These are phyloP conservation scores for Pseudonectria foliicola DNA, from an alignment of 2,329 filamentous ascomycete genomes.

Conservation along the genomic window DNA sequence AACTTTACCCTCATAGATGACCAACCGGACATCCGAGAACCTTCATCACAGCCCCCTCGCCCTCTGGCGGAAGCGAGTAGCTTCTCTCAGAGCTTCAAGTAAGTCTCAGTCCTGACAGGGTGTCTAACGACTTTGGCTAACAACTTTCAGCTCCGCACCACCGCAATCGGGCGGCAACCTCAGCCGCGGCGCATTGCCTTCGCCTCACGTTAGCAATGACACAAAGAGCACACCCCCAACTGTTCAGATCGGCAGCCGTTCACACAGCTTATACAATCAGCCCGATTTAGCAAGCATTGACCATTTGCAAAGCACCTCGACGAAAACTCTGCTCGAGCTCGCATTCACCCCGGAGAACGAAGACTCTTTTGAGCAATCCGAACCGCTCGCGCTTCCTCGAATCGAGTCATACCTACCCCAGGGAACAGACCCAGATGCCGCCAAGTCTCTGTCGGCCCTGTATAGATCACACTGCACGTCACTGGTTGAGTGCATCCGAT, in stretches of 20 bases:
- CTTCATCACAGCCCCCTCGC: conserved; percentile 38
- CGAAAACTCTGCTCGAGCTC: conserved; percentile 52
- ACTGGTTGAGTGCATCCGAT: conserved; percentile 89
- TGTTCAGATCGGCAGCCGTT: conserved; percentile 13
- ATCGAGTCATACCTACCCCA: conserved; percentile 75
- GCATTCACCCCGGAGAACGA: conserved; percentile 55
- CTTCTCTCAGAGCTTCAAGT: conserved; percentile 46
- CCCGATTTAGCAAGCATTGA: conserved; percentile 50
- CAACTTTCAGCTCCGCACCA: conserved; percentile 25
- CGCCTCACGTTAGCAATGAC: conserved; percentile 22
- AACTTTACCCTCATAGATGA: conserved; percentile 57
- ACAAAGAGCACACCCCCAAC: conserved; percentile 7
- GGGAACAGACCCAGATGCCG: conserved; percentile 80
- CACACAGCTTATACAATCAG: conserved; percentile 51
- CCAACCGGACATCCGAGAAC: conserved; percentile 39
- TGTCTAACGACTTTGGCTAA: conserved; percentile 11
- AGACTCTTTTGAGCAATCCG: conserved; percentile 48
- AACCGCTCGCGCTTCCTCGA: conserved; percentile 72
- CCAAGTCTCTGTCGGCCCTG: conserved; percentile 75
- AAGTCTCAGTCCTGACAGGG: conserved; percentile 17
- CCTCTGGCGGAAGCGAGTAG: conserved; percentile 41
- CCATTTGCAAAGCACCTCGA: conserved; percentile 48
- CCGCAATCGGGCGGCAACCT: conserved; percentile 24
- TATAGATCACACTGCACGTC: conserved; percentile 95
- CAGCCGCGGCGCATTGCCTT: conserved; percentile 19